Evolutionary conservation across 139 green algal species (phyloP).

Genomic region (Chara braunii): DNA sequence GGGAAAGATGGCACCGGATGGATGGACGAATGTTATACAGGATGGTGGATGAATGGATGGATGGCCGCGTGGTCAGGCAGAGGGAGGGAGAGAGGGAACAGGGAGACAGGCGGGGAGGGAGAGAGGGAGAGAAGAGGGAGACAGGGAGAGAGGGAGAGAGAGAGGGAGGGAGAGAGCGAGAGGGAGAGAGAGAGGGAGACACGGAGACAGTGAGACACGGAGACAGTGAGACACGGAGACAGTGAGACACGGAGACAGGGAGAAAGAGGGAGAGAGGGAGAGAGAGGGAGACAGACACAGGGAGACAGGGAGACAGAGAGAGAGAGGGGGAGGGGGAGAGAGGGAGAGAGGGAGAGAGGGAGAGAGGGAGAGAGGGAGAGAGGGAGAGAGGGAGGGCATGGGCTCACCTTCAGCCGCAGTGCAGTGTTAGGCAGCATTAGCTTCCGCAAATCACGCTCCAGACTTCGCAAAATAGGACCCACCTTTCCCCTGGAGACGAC

Average conservation of each 20-base stretch:
- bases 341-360: background rate
- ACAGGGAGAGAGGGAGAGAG: no score
- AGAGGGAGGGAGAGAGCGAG: no score
- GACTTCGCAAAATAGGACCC: slow-evolving; percentile 25
- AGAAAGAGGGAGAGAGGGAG: background rate
- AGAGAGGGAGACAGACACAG: background rate
- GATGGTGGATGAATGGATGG: no score
- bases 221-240: background rate
- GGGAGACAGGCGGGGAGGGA: no score
- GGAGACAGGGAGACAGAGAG: background rate
- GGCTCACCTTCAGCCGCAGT: slow-evolving; percentile 57
- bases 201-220: background rate
- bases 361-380: background rate
- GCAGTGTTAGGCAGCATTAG: slow-evolving; percentile 92
- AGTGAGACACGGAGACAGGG: background rate
- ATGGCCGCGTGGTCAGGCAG: no score
- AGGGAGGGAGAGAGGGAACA: no score
- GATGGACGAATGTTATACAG: no score
- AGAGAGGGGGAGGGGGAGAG: slow-evolving; percentile 4
- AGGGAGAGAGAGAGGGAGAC: no score
- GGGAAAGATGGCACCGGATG: no score
- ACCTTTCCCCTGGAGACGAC: slow-evolving; percentile 74
- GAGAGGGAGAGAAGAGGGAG: no score
- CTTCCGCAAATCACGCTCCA: slow-evolving; percentile 66
- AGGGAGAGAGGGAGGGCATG: background rate